phyloP scores from a whole-genome alignment of 352 stramenopile genomes.

The Globisporangium heterothallicum region DNA sequence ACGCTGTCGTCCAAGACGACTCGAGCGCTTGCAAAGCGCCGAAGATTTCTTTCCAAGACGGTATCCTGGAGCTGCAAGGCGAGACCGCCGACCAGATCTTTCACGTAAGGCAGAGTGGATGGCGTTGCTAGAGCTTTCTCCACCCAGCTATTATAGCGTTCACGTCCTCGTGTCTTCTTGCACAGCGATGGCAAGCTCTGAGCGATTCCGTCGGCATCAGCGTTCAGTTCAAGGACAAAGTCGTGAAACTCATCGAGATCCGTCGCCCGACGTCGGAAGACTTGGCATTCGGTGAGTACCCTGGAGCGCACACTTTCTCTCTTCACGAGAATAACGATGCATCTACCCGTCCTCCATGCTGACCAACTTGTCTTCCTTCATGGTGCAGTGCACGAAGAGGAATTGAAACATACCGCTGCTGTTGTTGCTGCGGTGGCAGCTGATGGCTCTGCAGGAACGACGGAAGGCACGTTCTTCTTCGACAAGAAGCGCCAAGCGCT shows the following conservation, averaged over 20 bases:
- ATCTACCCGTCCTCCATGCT: no score
- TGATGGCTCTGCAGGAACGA: no score
- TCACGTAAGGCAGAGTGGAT: conserved; percentile 29
- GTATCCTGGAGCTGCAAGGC: conserved; percentile 36
- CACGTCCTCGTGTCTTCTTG: no score
- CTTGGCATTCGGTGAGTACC: conserved; percentile 26
- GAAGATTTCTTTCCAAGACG: conserved; percentile 61
- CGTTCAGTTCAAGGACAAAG: conserved; percentile 54
- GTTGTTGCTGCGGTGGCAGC: no score
- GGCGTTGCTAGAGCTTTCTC: no score
- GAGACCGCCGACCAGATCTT: conserved; percentile 53
- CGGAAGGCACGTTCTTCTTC: conserved; percentile 57
- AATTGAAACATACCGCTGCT: no score
- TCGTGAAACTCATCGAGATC: conserved; percentile 68
- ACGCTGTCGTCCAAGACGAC: conserved; percentile 52
- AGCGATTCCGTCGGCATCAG: conserved; percentile 67
- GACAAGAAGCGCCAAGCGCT: conserved; percentile 66
- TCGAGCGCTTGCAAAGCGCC: conserved; percentile 47
- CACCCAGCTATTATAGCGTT: no score
- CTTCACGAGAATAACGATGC: neutral
- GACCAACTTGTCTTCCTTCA: no score
- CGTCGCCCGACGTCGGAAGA: conserved; percentile 40
- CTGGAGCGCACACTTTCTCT: no score
- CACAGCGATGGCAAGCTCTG: conserved; percentile 70
- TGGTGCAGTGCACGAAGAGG: conserved; percentile 19